Percentiles rank a stretch among this genome's conserved stretches.
Evolutionary conservation across 2,329 filamentous ascomycete species (phyloP).

Genomic region (Fonsecaea erecta): DNA sequence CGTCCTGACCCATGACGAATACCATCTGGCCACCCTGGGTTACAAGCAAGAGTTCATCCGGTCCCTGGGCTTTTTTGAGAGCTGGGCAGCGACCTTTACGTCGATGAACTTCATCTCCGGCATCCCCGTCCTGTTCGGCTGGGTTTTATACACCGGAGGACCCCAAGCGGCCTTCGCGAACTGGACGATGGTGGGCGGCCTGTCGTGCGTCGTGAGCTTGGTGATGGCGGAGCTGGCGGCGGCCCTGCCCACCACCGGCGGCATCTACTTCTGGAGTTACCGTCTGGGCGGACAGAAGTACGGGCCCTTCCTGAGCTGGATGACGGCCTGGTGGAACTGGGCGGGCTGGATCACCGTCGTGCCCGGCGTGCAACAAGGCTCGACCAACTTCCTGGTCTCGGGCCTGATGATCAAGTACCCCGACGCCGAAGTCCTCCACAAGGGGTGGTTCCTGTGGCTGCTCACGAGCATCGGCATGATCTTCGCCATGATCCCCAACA

Average conservation of each 20-base stretch:
- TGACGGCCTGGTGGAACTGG: constrained; percentile 52
- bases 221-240: constrained; percentile 48
- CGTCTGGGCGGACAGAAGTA: constrained; percentile 45
- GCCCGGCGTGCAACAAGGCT: constrained; percentile 48
- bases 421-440: constrained; percentile 39
- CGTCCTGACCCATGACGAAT: constrained; percentile 41
- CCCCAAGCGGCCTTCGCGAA: constrained; percentile 47
- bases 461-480: constrained; percentile 46
- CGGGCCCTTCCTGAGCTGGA: constrained; percentile 48
- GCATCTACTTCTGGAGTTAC: constrained; percentile 49
- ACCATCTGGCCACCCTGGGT: constrained; percentile 42
- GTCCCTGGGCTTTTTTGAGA: constrained; percentile 46
- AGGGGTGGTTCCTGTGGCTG: constrained; percentile 48
- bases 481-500: constrained; percentile 46
- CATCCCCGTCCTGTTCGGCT: constrained; percentile 49
- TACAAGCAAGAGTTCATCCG: constrained; percentile 47
- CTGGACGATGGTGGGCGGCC: constrained; percentile 47
- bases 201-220: constrained; percentile 45
- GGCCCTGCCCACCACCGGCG: constrained; percentile 46
- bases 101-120: constrained; percentile 47
- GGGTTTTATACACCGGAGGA: constrained; percentile 48
- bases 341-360: constrained; percentile 46
- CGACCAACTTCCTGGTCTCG: constrained; percentile 48
- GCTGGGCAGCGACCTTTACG: constrained; percentile 45
- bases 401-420: constrained; percentile 49